phyloP scores from a whole-genome alignment of 108 stramenopile genomes.

The Fragilariopsis cylindrus region DNA sequence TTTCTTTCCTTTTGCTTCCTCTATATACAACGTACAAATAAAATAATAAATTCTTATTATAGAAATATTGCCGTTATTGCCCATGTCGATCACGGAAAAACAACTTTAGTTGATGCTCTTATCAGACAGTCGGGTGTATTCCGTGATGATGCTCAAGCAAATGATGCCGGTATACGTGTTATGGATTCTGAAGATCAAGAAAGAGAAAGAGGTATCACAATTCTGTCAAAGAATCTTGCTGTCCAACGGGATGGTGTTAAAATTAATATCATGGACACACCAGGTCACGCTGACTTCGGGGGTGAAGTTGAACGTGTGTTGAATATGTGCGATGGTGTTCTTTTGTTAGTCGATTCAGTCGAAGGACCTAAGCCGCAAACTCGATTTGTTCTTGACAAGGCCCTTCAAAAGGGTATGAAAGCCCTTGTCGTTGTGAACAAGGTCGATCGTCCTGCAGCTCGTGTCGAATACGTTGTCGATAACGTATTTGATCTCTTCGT shows the following conservation, averaged over 20 bases:
- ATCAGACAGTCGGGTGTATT: constrained; percentile 94
- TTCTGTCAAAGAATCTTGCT: constrained; percentile 96
- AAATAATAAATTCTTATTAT: not conserved
- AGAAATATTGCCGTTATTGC: constrained; percentile 86
- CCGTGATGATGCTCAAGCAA: constrained; percentile 85
- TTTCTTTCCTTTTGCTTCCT: too few species aligned
- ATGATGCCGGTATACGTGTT: constrained; percentile 89
- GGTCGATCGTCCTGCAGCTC: constrained; percentile 96
- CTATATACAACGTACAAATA: too few species aligned
- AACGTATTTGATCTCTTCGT: constrained; percentile 98
- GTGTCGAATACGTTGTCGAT: constrained; percentile 97
- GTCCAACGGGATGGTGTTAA: constrained; percentile 92
- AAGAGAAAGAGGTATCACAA: constrained; percentile 98
- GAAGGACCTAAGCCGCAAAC: constrained; percentile 99
- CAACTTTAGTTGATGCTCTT: constrained; percentile 95
- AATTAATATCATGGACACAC: constrained; percentile 99
- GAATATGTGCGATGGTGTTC: constrained; percentile 97
- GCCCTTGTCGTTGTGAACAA: constrained; percentile 99
- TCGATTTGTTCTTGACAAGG: constrained; percentile 97
- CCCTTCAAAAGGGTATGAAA: constrained; percentile 87
- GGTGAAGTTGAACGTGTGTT: constrained; percentile 97
- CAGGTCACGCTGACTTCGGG: constrained; percentile 99
- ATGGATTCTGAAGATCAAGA: constrained; percentile 99
- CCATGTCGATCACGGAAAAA: constrained; percentile 97
- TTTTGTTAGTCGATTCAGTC: constrained; percentile 96